Base-by-base conservation (phyloP, 495 filamentous ascomycete genomes). In the Pyrenula aspistea region DNA sequence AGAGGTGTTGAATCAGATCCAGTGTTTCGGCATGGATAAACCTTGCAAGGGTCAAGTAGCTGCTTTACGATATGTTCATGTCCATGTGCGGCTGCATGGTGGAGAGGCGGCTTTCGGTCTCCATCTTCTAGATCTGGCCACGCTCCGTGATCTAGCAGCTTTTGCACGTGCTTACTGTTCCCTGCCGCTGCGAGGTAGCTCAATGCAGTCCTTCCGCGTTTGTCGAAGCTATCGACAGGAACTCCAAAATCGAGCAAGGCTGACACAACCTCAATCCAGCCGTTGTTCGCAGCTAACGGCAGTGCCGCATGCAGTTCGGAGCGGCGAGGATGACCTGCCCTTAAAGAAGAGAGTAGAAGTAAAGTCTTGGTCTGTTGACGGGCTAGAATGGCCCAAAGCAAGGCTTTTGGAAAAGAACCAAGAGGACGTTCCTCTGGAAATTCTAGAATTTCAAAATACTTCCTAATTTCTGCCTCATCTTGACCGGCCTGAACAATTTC, bases 91-190 rank as follows among this genome's bases (percentile, higher is more conserved):
- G 42, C 42, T 11, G 42, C 42, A 11, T 19, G 42, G 11, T 11
- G 19, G 11, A 48, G 19, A 11, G 42, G 42, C 42, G 42, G 11
- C 42, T 19, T 63, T 62, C 59, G 59, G 59, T 19, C 62, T 11
- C 42, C 19, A 48, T 48, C 11, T 19, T 48, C 19, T 48, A 19
- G 19, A 19, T 48, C 42, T 19, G 19, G 11, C 42, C 42, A 48
- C 11, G 42, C 42, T 11, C 19, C 42, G 11, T 19, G 42, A 11
- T 48, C 42, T 11, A 48, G 11, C 19, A 48, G 42, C 42, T 11
- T 11, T 19, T 48, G 11, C 11, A 48, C 42, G 11, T 11, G 11
- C 42, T 11, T 19, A 11, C 19, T 19, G 42, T 48, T 11, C 42
- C 42, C 42, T 11, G 11, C 19, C 42, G 42, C 42, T 19, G 42